Evolutionary conservation across 257 asterid species (phyloP).

Genomic region (Solanum chiquidenum): DNA sequence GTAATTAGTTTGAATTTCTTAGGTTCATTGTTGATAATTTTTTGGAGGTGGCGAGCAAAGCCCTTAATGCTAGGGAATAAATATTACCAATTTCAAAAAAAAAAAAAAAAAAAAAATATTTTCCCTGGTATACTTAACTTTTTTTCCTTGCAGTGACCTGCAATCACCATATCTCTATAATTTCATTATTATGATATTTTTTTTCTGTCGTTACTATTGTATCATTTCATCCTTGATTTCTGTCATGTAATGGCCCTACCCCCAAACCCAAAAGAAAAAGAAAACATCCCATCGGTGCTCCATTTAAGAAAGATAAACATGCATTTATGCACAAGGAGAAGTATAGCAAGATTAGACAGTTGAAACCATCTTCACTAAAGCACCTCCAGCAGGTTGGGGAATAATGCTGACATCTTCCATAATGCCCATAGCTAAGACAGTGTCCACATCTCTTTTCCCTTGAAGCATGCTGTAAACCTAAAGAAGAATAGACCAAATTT

Average conservation of each 20-base stretch:
- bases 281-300: not conserved
- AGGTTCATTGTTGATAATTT: not conserved
- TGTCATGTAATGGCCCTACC: not conserved
- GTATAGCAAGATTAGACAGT: constrained; percentile 3
- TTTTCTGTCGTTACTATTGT: not conserved
- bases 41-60: not conserved
- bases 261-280: not conserved
- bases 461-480: constrained; percentile 98
- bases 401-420: constrained; percentile 94
- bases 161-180: not conserved
- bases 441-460: constrained; percentile 95
- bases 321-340: not conserved
- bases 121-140: not conserved
- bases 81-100: not conserved
- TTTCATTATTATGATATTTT: not conserved
- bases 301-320: not conserved
- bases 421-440: constrained; percentile 88
- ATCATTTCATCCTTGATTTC: not conserved
- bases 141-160: not conserved
- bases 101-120: not conserved
- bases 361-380: constrained; percentile 14
- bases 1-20: not conserved
- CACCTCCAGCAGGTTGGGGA: constrained; percentile 98
- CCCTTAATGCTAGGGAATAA: not conserved
- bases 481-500: not conserved